Evolutionary conservation across 2,329 filamentous ascomycete genomes (phyloP).

Genomic region (Aspergillus clavatus): DNA sequence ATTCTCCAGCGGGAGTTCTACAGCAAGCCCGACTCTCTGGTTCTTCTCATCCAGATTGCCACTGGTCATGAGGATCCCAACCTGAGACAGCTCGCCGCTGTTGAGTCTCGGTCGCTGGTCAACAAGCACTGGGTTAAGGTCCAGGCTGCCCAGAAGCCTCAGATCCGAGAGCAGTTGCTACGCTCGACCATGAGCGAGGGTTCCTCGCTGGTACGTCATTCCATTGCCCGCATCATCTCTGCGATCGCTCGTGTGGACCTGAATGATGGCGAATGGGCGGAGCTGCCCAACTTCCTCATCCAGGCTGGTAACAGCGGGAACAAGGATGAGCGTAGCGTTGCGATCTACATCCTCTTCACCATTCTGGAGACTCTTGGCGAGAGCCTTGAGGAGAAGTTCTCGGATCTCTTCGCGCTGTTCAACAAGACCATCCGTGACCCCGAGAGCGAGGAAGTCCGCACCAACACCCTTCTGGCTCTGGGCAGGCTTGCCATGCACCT

Average conservation of each 20-base stretch:
- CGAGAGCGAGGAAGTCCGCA: constrained; percentile 83
- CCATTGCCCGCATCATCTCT: constrained; percentile 80
- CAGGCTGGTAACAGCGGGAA: constrained; percentile 71
- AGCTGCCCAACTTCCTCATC: constrained; percentile 73
- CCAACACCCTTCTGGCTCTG: constrained; percentile 89
- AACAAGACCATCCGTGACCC: constrained; percentile 82
- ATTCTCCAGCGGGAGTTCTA: constrained; percentile 93
- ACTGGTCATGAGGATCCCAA: constrained; percentile 67
- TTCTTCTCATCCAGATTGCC: constrained; percentile 82
- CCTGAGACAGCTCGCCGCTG: constrained; percentile 83
- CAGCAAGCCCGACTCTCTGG: constrained; percentile 74
- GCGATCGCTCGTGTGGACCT: constrained; percentile 82
- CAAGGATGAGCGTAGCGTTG: constrained; percentile 79
- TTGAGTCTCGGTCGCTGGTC: constrained; percentile 80
- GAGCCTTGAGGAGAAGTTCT: constrained; percentile 74
- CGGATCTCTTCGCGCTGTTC: constrained; percentile 78
- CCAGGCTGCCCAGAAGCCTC: constrained; percentile 67
- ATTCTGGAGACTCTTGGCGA: constrained; percentile 84
- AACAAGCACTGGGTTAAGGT: constrained; percentile 80
- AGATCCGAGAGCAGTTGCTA: constrained; percentile 76
- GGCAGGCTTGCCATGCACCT: constrained; percentile 83
- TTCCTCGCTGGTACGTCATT: constrained; percentile 72
- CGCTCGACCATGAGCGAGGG: constrained; percentile 78
- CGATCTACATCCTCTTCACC: constrained; percentile 87
- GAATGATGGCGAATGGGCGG: constrained; percentile 76